A percentile compares a stretch with the other conserved stretches of the same genome.
phyloP scores from a whole-genome alignment of 1,139 yeast genomes.

The Suhomyces terraborum region DNA sequence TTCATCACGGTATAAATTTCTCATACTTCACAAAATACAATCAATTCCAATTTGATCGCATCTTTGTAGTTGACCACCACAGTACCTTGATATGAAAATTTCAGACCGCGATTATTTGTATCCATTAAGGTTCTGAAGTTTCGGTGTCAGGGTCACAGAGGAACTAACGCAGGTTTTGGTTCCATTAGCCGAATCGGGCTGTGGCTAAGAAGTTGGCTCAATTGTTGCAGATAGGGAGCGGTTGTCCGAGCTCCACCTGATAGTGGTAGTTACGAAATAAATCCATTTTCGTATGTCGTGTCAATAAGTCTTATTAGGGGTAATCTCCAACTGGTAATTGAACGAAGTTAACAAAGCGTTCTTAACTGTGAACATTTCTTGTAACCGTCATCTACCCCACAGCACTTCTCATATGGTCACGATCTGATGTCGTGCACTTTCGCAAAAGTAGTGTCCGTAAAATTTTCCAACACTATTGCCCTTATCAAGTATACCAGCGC shows the following conservation, averaged over 20 bases:
- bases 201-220: not conserved
- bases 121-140: not conserved
- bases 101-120: not conserved
- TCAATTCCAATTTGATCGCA: not conserved
- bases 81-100: not conserved
- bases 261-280: not conserved
- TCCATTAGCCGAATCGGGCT: not conserved
- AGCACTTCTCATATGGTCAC: not conserved
- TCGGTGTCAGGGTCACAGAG: not conserved
- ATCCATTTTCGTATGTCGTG: not conserved
- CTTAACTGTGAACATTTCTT: not conserved
- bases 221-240: not conserved
- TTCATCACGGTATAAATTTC: constrained; percentile 6
- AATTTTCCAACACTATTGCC: constrained; percentile 12
- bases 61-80: not conserved
- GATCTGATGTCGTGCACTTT: constrained; percentile 5
- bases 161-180: not conserved
- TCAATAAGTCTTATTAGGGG: too few relatives aligned
- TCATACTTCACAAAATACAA: not conserved
- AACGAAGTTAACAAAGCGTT: not conserved
- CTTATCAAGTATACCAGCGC: constrained; percentile 4
- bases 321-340: too few relatives aligned
- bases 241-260: not conserved
- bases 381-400: not conserved
- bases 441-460: constrained; percentile 11